Evolutionary conservation across 1,284 basidiomycete genomes (phyloP), one percentile per base, ranked within the genome.

Genomic region (Cryptococcus sp.): DNA sequence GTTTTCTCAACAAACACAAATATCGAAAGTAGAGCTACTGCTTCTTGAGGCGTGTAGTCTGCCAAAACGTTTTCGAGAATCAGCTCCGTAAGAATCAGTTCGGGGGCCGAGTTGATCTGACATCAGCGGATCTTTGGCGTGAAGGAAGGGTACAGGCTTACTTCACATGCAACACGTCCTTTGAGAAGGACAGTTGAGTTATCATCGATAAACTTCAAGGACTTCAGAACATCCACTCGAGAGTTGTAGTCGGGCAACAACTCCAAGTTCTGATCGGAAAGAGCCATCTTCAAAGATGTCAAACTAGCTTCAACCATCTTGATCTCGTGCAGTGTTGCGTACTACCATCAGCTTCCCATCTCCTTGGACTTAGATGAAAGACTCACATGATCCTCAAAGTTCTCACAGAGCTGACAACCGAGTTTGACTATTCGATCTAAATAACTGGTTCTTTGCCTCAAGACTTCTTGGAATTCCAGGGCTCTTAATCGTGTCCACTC

Each of bases 1-100:
- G 91, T 91, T 78, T 97, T 98, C 67, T 98, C 96, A 70, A 97
- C 92, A 74, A 98, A 98, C 25, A 98, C 85, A 68, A 99, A 98
- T 64, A 88, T 88, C 4, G 93, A 97, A 2, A 99, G 81, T 28
- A 99, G 81, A 1, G 96, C 94, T n/a, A 97, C 94, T 40, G 93
- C 89, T 75, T 98, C 94, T 73, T 92, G 91, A 0, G 96, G 90
- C 46, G 91, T 88, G 72, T 91, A 98, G 18, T 80, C 79, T 3
- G 89, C 88, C 16, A 98, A 80, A 3, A 87, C 87, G 68, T 98
- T 98, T 69, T 98, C 96, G 48, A 98, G 81, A 52, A 99, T 96
- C 32, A 99, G 82, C 68, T 99, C 96, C 1, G 96, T 98, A 41
- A 98, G 79, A 36, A 98, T 84, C 23, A 99, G 85, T 67, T 96